Conservation (phyloP, 306 rosid genomes). For the Carpinus viminea region DNA sequence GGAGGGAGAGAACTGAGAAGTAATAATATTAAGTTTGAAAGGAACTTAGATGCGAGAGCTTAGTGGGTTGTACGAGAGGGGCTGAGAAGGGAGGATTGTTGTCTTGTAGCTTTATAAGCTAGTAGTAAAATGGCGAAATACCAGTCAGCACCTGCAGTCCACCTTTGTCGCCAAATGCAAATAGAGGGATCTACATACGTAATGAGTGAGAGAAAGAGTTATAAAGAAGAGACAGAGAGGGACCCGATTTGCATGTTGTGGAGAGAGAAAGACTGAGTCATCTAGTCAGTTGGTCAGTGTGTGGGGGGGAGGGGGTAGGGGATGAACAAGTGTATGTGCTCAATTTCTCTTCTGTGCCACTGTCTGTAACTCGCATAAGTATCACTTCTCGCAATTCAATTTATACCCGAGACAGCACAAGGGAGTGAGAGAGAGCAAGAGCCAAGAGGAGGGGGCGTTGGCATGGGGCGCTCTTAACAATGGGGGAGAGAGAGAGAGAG, state of each 20-base stretch:
- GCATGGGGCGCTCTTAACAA: slow-evolving; percentile 4
- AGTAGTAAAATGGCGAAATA: slow-evolving; percentile 61
- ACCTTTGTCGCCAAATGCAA: slow-evolving; percentile 70
- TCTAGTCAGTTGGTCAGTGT: slow-evolving; percentile 33
- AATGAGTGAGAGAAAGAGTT: slow-evolving; percentile 6
- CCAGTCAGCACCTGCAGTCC: slow-evolving; percentile 85
- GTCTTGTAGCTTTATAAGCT: slow-evolving; percentile 59
- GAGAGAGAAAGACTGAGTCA: slow-evolving; percentile 41
- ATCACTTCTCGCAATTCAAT: slow-evolving; percentile 17
- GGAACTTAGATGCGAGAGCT: slow-evolving; percentile 24
- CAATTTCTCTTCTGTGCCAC: slow-evolving; percentile 13
- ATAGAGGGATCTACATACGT: slow-evolving; percentile 33
- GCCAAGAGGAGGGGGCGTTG: not conserved
- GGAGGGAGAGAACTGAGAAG: slow-evolving; percentile 15
- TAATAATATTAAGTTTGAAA: slow-evolving; percentile 51
- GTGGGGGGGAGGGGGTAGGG: slow-evolving; percentile 34
- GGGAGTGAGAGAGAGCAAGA: not conserved
- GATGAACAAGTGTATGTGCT: slow-evolving; percentile 25
- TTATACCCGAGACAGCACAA: slow-evolving; percentile 19
- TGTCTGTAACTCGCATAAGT: slow-evolving; percentile 5
- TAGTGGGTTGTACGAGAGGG: slow-evolving; percentile 30
- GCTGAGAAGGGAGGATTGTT: slow-evolving; percentile 35
- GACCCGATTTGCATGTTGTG: slow-evolving; percentile 45
- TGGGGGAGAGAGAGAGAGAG: not conserved
- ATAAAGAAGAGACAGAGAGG: slow-evolving; percentile 21